phyloP scores from a whole-genome alignment of 169 alveolate species.

The Plasmodium fragile region DNA sequence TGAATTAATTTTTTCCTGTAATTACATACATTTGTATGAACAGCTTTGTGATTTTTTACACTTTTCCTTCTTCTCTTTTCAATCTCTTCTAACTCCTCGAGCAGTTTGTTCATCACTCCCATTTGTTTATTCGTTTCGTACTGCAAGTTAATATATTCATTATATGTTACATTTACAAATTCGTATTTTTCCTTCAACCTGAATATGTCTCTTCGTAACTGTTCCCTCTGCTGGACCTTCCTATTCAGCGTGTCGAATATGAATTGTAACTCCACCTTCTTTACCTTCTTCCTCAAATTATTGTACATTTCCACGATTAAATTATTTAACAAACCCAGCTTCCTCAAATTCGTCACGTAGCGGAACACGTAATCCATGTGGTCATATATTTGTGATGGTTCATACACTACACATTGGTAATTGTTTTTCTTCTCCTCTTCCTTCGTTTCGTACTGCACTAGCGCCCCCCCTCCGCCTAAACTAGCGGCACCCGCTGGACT shows the following conservation, averaged over 20 bases:
- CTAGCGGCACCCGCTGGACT: background rate
- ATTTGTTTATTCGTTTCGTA: constrained; percentile 38
- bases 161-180: constrained; percentile 28
- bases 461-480: too few relatives aligned
- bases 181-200: constrained; percentile 38
- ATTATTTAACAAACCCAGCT: constrained; percentile 22
- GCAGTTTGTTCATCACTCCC: constrained; percentile 7
- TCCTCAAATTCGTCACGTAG: constrained; percentile 18
- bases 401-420: constrained; percentile 6
- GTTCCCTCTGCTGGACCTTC: background rate
- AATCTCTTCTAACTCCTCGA: constrained; percentile 53
- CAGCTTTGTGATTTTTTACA: background rate
- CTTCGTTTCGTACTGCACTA: background rate
- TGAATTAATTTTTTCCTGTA: constrained; percentile 48
- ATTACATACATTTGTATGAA: constrained; percentile 33
- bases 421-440: background rate
- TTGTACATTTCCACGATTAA: constrained; percentile 25
- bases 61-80: constrained; percentile 35
- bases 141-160: constrained; percentile 48
- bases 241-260: constrained; percentile 8
- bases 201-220: background rate
- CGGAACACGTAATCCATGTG: constrained; percentile 30
- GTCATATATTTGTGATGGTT: constrained; percentile 14
- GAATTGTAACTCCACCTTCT: background rate
- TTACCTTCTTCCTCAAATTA: constrained; percentile 4